phyloP scores from a whole-genome alignment of 169 alveolate species.

The Cryptosporidium ryanae region DNA sequence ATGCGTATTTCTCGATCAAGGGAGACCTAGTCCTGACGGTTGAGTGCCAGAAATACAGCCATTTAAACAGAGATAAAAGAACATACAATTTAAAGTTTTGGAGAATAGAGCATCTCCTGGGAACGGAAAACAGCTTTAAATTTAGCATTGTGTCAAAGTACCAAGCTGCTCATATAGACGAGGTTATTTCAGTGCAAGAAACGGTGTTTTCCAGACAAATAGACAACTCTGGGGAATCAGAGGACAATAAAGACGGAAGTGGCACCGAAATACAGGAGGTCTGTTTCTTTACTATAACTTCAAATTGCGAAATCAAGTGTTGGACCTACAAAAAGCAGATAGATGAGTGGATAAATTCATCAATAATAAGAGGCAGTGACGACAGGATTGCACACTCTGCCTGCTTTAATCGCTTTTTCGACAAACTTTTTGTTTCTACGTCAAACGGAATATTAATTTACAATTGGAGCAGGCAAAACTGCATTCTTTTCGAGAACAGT shows the following conservation, averaged over 20 bases:
- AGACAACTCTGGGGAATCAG: too few relatives aligned
- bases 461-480: constrained; percentile 12
- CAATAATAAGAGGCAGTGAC: constrained; percentile 6
- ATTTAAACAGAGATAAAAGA: constrained; percentile 4
- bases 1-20: constrained; percentile 17
- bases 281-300: constrained; percentile 14
- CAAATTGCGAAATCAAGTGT: constrained; percentile 21
- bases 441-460: constrained; percentile 31
- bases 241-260: too few relatives aligned
- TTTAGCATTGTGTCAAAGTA: constrained; percentile 29
- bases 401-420: constrained; percentile 7
- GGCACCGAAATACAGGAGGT: not conserved
- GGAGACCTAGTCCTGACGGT: constrained; percentile 18
- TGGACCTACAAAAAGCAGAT: constrained; percentile 45
- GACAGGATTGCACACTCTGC: constrained; percentile 22
- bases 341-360: constrained; percentile 43
- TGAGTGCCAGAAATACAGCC: constrained; percentile 57
- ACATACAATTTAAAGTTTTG: constrained; percentile 36
- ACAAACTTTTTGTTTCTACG: constrained; percentile 9
- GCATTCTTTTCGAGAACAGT: not conserved
- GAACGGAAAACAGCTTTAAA: not conserved
- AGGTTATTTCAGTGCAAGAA: constrained; percentile 33
- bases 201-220: not conserved
- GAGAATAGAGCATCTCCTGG: constrained; percentile 4
- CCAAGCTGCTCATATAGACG: constrained; percentile 32